Conservation (phyloP, 2,329 filamentous ascomycete genomes). For the Cadophora gregata region DNA sequence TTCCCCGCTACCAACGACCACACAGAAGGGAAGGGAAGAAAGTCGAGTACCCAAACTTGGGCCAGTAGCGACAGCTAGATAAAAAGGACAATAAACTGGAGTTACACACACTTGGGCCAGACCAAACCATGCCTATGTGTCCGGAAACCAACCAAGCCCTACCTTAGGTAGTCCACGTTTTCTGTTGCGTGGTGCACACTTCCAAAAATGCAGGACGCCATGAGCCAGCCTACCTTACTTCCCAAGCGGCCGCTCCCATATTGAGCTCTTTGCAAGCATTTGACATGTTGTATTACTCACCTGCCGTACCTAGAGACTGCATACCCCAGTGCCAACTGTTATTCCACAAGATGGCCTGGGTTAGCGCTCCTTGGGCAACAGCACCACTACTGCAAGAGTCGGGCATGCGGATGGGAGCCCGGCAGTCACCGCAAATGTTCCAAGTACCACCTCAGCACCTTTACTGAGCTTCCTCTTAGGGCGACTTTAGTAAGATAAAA, state of each 20-base stretch:
- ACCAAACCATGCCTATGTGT: neutral
- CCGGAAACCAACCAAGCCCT: neutral
- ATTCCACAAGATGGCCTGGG: neutral
- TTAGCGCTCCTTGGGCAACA: conserved; percentile 2
- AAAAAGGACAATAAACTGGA: no score
- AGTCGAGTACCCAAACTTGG: conserved; percentile 3
- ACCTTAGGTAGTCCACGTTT: neutral
- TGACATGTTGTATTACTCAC: neutral
- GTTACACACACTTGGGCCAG: conserved; percentile 10
- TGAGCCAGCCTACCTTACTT: neutral
- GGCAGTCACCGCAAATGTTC: neutral
- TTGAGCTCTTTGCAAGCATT: neutral
- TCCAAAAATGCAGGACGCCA: neutral
- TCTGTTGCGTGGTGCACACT: conserved; percentile 5
- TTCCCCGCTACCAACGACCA: conserved; percentile 12
- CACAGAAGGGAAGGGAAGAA: conserved; percentile 9
- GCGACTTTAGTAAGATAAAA: conserved; percentile 2
- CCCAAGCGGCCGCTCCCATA: neutral
- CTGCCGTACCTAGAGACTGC: conserved; percentile 3
- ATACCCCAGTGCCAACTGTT: neutral
- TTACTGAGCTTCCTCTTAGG: conserved; percentile 10
- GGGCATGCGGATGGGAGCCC: conserved; percentile 2
- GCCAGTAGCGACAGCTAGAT: no score
- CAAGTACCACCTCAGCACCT: neutral
- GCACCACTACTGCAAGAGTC: neutral